Evolutionary conservation across 345 rosid species (phyloP).

Genomic region (Odontarrhena argentea): DNA sequence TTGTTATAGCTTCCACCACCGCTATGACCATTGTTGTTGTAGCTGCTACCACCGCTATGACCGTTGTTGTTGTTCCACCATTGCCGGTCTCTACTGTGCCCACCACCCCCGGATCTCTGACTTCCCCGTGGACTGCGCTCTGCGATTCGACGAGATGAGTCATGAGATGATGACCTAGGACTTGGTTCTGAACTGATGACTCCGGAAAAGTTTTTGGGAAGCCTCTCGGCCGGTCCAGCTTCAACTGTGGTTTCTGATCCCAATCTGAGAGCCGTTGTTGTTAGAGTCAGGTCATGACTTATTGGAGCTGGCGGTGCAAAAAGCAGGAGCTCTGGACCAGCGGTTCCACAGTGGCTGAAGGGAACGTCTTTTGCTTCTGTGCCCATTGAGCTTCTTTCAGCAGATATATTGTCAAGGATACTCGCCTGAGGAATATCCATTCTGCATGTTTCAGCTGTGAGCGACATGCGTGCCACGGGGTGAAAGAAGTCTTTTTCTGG

Average conservation of each 20-base stretch:
- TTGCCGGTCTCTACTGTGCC: conserved; percentile 59
- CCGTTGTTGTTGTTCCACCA: conserved; percentile 35
- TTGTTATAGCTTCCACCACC: conserved; percentile 19
- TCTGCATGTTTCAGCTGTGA: conserved; percentile 57
- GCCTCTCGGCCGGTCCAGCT: conserved; percentile 50
- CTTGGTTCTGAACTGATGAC: conserved; percentile 32
- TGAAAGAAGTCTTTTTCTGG: conserved; percentile 78
- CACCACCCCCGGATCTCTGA: conserved; percentile 53
- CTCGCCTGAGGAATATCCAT: conserved; percentile 57
- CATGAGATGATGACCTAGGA: conserved; percentile 44
- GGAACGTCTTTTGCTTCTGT: conserved; percentile 48
- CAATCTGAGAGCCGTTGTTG: conserved; percentile 46
- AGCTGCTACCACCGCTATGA: no score
- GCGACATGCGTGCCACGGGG: conserved; percentile 52
- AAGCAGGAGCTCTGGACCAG: conserved; percentile 53
- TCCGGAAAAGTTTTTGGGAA: conserved; percentile 37
- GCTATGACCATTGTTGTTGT: no score
- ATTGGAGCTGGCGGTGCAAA: conserved; percentile 44
- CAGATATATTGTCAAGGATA: conserved; percentile 43
- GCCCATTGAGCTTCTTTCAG: conserved; percentile 49
- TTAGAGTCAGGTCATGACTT: conserved; percentile 36
- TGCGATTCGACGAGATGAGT: conserved; percentile 43
- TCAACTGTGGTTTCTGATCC: conserved; percentile 47
- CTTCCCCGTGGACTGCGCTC: conserved; percentile 55
- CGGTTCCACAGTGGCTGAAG: conserved; percentile 52